phyloP scores from a whole-genome alignment of 345 rosid genomes.

The Hibiscus trionum region DNA sequence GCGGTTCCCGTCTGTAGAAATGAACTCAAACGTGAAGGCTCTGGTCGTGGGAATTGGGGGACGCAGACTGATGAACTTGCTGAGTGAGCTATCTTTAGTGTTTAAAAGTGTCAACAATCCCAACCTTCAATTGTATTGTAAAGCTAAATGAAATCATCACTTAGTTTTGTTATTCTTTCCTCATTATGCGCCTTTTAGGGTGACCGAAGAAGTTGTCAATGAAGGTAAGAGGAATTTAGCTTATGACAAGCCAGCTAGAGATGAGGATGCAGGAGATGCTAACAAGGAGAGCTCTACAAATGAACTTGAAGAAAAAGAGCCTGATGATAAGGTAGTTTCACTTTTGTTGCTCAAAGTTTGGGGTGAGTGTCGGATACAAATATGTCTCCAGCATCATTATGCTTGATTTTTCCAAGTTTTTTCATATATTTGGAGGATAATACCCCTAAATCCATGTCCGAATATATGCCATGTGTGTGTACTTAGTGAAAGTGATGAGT shows the following conservation, averaged over 20 bases:
- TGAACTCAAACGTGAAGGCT: constrained; percentile 73
- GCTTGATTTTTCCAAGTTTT: neutral
- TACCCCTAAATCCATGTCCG: neutral
- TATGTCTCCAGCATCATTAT: neutral
- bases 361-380: neutral
- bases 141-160: neutral
- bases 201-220: constrained; percentile 44
- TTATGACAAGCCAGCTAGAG: constrained; percentile 59
- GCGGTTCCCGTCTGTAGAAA: constrained; percentile 27
- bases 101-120: neutral
- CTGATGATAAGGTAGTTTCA: constrained; percentile 52
- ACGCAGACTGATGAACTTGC: constrained; percentile 59
- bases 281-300: constrained; percentile 26
- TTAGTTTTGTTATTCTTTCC: neutral
- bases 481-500: neutral
- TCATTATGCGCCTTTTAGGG: constrained; percentile 29
- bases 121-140: neutral
- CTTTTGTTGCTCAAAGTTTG: neutral
- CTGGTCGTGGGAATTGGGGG: constrained; percentile 96
- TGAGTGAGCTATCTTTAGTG: constrained; percentile 35
- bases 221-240: constrained; percentile 49
- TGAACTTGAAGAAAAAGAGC: constrained; percentile 36
- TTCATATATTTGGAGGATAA: neutral
- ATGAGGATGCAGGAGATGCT: constrained; percentile 49
- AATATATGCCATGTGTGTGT: neutral